These are phyloP conservation scores for Trematosphaeria pertusa DNA, from an alignment of 2,329 filamentous ascomycete genomes.

Conservation along the genomic window DNA sequence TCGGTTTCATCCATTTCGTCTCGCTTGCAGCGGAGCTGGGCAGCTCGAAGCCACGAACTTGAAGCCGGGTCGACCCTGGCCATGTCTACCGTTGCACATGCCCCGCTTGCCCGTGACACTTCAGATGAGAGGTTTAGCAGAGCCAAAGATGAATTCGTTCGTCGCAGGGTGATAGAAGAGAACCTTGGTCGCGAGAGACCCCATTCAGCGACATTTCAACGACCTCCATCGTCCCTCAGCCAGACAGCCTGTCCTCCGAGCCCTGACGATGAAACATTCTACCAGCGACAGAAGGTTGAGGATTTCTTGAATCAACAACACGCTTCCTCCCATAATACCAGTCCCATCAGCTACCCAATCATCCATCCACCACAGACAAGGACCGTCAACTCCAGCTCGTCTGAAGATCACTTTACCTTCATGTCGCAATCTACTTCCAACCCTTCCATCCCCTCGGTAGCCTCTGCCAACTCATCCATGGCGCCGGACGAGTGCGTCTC, in stretches of 20 bases:
- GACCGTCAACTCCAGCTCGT: slow-evolving; percentile 53
- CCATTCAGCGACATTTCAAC: slow-evolving; percentile 27
- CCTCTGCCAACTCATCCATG: slow-evolving; percentile 56
- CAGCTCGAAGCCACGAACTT: slow-evolving; percentile 28
- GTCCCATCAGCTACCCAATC: slow-evolving; percentile 42
- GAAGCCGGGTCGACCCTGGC: slow-evolving; percentile 29
- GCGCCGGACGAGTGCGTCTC: slow-evolving; percentile 44
- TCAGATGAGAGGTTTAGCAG: slow-evolving; percentile 43
- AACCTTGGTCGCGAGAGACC: slow-evolving; percentile 35
- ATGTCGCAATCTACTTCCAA: slow-evolving; percentile 60
- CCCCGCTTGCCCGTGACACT: slow-evolving; percentile 26
- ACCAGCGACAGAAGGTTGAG: slow-evolving; percentile 34
- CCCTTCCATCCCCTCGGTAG: slow-evolving; percentile 59
- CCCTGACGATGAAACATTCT: slow-evolving; percentile 52
- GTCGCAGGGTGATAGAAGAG: slow-evolving; percentile 43
- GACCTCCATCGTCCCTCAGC: slow-evolving; percentile 36
- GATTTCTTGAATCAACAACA: slow-evolving; percentile 39
- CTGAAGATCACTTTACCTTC: slow-evolving; percentile 56
- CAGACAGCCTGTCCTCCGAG: slow-evolving; percentile 54
- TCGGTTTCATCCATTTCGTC: slow-evolving; percentile 49
- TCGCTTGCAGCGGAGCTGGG: slow-evolving; percentile 33
- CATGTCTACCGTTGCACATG: slow-evolving; percentile 22
- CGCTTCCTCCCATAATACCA: slow-evolving; percentile 48
- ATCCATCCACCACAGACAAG: slow-evolving; percentile 25
- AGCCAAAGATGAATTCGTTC: slow-evolving; percentile 48